Conservation (phyloP, 139 green algal genomes). For the Mychonastes homosphaera region DNA sequence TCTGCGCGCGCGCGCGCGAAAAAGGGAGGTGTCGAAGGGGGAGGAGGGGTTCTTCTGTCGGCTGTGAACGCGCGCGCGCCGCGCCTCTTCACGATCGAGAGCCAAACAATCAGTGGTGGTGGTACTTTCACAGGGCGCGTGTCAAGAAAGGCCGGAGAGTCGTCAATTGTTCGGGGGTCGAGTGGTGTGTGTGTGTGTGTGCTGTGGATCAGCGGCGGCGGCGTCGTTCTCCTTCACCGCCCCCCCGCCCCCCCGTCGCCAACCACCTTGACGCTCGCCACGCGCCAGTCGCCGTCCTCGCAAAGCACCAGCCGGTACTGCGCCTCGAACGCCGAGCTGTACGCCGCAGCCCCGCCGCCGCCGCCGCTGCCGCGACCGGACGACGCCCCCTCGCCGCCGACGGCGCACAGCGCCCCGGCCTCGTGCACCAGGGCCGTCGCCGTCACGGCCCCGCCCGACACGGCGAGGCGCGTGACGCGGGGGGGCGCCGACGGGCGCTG, state of each 20-base stretch:
- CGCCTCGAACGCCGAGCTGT: constrained; percentile 18
- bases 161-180: too few relatives aligned
- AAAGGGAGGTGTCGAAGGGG: too few relatives aligned
- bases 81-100: too few relatives aligned
- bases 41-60: too few relatives aligned
- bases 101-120: too few relatives aligned
- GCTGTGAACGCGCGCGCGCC: too few relatives aligned
- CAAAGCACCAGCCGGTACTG: constrained; percentile 16
- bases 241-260: constrained; percentile 5
- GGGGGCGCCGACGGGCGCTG: neutral
- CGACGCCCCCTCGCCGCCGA: constrained; percentile 18
- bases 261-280: constrained; percentile 6
- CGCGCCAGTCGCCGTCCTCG: constrained; percentile 12
- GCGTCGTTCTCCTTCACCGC: too few relatives aligned
- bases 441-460: neutral
- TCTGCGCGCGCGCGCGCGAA: too few relatives aligned
- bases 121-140: too few relatives aligned
- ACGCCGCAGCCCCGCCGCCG: too few relatives aligned
- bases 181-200: constrained; percentile 8
- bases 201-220: too few relatives aligned
- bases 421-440: constrained; percentile 9
- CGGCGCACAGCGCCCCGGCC: constrained; percentile 1
- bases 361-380: constrained; percentile 11
- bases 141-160: too few relatives aligned
- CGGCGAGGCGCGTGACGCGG: neutral